Percentiles rank a stretch among this genome's conserved stretches.
phyloP scores from a whole-genome alignment of 768 basidiomycete genomes.

The Cystofilobasidium macerans region DNA sequence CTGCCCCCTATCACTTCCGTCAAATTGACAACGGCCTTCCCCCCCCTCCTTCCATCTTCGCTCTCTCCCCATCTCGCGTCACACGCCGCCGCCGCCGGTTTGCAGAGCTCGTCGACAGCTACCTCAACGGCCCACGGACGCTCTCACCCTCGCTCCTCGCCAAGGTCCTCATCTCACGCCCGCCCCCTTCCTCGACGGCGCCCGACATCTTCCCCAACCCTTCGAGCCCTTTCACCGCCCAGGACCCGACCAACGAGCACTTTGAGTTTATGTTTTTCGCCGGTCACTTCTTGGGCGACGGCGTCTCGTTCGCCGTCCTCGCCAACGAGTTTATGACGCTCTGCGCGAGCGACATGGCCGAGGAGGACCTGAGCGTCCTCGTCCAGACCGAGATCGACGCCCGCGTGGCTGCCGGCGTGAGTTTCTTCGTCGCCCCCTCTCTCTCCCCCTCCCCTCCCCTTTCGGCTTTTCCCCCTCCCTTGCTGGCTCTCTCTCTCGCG shows the following conservation, averaged over 20 bases:
- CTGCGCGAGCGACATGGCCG: conserved; percentile 40
- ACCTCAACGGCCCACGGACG: conserved; percentile 66
- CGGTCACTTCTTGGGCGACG: conserved; percentile 74
- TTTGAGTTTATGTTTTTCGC: conserved; percentile 63
- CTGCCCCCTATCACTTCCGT: no score
- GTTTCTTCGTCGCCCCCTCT: neutral
- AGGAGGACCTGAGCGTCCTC: conserved; percentile 26
- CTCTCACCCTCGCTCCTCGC: conserved; percentile 58
- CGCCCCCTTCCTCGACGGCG: conserved; percentile 29
- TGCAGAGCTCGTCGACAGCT: conserved; percentile 48
- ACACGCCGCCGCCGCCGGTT: conserved; percentile 40
- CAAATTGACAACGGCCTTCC: neutral
- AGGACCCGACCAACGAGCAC: conserved; percentile 34
- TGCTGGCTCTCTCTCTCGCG: no score
- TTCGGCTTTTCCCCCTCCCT: neutral
- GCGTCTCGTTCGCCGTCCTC: conserved; percentile 71
- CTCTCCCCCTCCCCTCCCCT: neutral
- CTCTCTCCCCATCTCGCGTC: conserved; percentile 20
- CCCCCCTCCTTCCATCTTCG: neutral
- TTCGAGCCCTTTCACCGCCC: conserved; percentile 25
- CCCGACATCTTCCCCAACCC: conserved; percentile 33
- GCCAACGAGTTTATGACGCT: conserved; percentile 68
- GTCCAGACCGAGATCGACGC: conserved; percentile 27
- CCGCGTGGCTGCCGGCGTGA: conserved; percentile 1
- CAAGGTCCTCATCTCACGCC: conserved; percentile 45